Conservation (phyloP, 352 stramenopile species). For the Phytophthora pseudosyringae region DNA sequence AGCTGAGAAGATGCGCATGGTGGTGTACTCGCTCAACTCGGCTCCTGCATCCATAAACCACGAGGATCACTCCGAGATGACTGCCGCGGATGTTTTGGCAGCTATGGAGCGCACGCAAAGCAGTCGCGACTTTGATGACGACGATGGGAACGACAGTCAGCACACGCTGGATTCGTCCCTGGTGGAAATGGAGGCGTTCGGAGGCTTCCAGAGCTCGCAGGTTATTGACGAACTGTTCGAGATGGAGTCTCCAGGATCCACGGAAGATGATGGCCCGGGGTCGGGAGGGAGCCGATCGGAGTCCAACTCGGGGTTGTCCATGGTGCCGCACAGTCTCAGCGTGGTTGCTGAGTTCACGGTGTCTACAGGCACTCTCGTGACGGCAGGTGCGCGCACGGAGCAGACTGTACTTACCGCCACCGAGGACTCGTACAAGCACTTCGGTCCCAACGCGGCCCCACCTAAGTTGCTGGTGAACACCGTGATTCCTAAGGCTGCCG, state of each 20-base stretch:
- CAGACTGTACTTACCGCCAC: conserved; percentile 64
- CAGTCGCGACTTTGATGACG: conserved; percentile 37
- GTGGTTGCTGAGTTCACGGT: conserved; percentile 83
- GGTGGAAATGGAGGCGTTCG: conserved; percentile 48
- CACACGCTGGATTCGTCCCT: conserved; percentile 60
- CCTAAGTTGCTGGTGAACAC: conserved; percentile 83
- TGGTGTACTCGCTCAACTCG: conserved; percentile 71
- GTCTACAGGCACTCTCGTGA: conserved; percentile 68
- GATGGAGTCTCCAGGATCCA: conserved; percentile 68
- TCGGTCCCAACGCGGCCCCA: conserved; percentile 54
- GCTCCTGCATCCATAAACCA: conserved; percentile 46
- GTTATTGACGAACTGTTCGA: conserved; percentile 88
- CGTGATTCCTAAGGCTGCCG: conserved; percentile 73
- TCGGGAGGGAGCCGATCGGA: conserved; percentile 30
- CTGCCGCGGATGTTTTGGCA: conserved; percentile 70
- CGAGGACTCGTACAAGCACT: conserved; percentile 81
- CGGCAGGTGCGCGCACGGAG: conserved; percentile 65
- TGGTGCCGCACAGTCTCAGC: conserved; percentile 39
- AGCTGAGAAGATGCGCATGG: conserved; percentile 76
- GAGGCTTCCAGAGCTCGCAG: conserved; percentile 44
- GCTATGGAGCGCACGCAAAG: conserved; percentile 70
- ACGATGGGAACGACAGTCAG: conserved; percentile 40
- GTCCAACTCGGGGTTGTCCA: conserved; percentile 37
- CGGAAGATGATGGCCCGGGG: conserved; percentile 44
- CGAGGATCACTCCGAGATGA: conserved; percentile 79